Evolutionary conservation across 2,329 filamentous ascomycete species (phyloP).

Genomic region (Penicillium sp.): DNA sequence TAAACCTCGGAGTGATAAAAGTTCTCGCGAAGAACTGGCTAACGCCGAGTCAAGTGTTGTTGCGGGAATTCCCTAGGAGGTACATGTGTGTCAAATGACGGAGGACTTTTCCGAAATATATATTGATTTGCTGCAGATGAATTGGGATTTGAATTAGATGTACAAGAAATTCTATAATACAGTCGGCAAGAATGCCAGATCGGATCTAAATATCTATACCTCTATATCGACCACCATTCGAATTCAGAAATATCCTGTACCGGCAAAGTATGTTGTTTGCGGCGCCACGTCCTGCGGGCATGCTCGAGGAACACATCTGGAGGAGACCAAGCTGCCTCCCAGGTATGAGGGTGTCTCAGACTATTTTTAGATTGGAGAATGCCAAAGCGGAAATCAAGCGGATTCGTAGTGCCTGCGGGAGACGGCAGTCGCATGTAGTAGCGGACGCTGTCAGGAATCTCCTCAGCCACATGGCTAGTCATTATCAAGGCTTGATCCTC

Average conservation of each 20-base stretch:
- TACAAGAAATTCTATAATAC: conserved; percentile 2
- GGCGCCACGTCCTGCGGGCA: neutral
- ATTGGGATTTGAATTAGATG: neutral
- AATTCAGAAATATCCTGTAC: conserved; percentile 1
- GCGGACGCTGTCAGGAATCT: conserved; percentile 78
- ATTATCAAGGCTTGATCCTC: conserved; percentile 79
- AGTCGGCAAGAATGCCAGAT: neutral
- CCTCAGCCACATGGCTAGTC: conserved; percentile 85
- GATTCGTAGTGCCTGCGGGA: conserved; percentile 17
- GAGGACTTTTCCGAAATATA: neutral
- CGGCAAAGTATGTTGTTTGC: neutral
- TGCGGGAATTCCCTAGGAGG: neutral
- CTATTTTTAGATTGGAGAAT: conserved; percentile 18
- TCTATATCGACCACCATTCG: conserved; percentile 6
- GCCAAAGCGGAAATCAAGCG: conserved; percentile 33
- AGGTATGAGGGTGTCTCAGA: conserved; percentile 22
- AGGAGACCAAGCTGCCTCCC: conserved; percentile 31
- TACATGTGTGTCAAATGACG: neutral
- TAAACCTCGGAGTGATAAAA: conserved; percentile 2
- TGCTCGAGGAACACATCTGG: conserved; percentile 9
- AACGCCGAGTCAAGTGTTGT: neutral
- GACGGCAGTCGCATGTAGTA: conserved; percentile 81
- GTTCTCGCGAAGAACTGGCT: neutral
- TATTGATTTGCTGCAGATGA: neutral
- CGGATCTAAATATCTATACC: neutral